phyloP scores from a whole-genome alignment of 2,329 filamentous ascomycete genomes.

The Aspergillus pseudoglaucus region DNA sequence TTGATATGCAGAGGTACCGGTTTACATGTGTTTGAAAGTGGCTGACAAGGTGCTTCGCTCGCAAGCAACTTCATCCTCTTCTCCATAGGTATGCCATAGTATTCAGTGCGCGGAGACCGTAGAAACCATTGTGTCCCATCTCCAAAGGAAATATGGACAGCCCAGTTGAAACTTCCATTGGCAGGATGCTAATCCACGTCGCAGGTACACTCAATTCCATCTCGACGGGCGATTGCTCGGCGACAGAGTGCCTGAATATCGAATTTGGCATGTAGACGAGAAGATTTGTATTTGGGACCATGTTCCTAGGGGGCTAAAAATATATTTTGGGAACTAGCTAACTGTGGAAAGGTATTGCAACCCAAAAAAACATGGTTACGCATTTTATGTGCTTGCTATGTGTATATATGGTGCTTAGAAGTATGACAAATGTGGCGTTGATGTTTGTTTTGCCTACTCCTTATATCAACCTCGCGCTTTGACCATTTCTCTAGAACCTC shows the following conservation, averaged over 20 bases:
- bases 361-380: too few relatives aligned
- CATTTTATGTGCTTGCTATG: too few relatives aligned
- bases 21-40: conserved; percentile 18
- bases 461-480: too few relatives aligned
- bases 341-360: too few relatives aligned
- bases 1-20: conserved; percentile 8
- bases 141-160: conserved; percentile 23
- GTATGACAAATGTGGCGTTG: too few relatives aligned
- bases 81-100: conserved; percentile 9
- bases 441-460: too few relatives aligned
- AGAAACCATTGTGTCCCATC: conserved; percentile 27
- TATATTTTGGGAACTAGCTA: too few relatives aligned
- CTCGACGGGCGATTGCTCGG: conserved; percentile 12
- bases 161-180: conserved; percentile 26
- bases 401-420: too few relatives aligned
- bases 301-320: too few relatives aligned
- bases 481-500: too few relatives aligned
- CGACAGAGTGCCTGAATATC: conserved; percentile 15
- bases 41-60: conserved; percentile 24
- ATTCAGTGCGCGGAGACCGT: conserved; percentile 17
- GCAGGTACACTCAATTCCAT: conserved; percentile 13
- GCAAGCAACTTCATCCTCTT: conserved; percentile 18
- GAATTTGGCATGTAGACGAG: conserved; percentile 10
- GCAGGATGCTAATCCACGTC: conserved; percentile 18
- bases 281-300: too few relatives aligned